phyloP scores from a whole-genome alignment of 202 grass and related monocot species.

The Elaeis oleifera region DNA sequence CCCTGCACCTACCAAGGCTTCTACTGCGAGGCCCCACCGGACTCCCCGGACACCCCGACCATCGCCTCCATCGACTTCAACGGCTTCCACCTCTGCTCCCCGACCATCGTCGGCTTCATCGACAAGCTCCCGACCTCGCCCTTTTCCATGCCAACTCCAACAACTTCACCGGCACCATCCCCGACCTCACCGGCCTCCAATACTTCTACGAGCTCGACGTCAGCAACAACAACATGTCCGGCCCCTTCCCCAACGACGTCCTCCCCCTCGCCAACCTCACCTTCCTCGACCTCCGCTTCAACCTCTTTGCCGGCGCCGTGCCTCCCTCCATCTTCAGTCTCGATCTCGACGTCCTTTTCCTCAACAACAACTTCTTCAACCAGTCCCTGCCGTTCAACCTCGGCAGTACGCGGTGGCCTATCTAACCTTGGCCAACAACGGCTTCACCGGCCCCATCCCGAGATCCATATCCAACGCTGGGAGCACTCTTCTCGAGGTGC shows the following conservation, averaged over 20 bases:
- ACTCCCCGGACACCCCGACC: conserved; percentile 21
- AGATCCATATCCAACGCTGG: conserved; percentile 47
- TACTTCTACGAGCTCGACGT: conserved; percentile 90
- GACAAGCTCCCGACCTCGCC: conserved; percentile 71
- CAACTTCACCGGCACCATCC: conserved; percentile 49
- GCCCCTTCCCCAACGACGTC: conserved; percentile 43
- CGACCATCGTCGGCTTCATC: conserved; percentile 56
- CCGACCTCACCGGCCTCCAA: conserved; percentile 37
- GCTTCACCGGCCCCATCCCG: conserved; percentile 62
- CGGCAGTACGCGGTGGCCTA: conserved; percentile 42
- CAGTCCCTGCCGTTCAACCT: conserved; percentile 39
- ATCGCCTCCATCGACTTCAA: conserved; percentile 91
- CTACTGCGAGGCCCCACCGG: conserved; percentile 51
- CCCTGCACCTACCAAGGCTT: conserved; percentile 65
- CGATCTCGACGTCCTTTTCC: conserved; percentile 58
- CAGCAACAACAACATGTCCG: conserved; percentile 71
- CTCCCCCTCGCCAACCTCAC: conserved; percentile 35
- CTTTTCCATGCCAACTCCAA: conserved; percentile 97
- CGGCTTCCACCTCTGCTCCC: conserved; percentile 50
- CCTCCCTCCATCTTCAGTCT: conserved; percentile 41
- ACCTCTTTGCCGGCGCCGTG: conserved; percentile 40
- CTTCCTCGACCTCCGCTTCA: conserved; percentile 94
- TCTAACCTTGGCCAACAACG: conserved; percentile 84
- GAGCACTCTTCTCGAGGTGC: conserved; percentile 51
- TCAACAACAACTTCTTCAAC: conserved; percentile 78